Base-by-base conservation (phyloP, 2,329 filamentous ascomycete genomes). In the Ophiostoma tasmaniense region DNA sequence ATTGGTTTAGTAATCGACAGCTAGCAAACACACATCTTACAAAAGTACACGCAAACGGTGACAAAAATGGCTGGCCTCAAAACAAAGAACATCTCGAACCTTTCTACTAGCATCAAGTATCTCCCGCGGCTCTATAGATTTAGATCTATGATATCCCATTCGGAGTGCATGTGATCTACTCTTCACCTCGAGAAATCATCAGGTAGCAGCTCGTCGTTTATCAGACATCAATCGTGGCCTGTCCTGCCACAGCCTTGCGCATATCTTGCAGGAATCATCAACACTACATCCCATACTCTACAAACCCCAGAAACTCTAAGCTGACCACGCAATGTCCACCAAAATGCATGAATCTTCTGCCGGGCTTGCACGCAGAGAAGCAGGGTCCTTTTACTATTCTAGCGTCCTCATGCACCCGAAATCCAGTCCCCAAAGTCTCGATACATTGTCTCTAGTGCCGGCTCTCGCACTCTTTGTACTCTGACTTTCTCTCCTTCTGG, bases 331-430 rank as follows among this genome's bases (percentile, higher is more conserved):
- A 39, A 8, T 33, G 5, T 33, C 8, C 33, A 1, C 33, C 33
- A 5, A 33, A 33, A 4, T 33, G 33, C 33, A 33, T 33, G 33
- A 33, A 6, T 33, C 33, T 33, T 39, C 13, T 13, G 37, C 37
- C 50, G 22, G 7, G n/a, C 50, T 55, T 25, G 13, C 6, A 55
- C 22, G 8, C 50, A 55, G 50, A 22, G 50, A 55, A 3, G n/a
- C 50, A 55, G 50, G 50, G 50, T 55, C 50, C 42, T 45, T 55
- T 55, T 55, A 8, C n/a, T 55, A 55, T 55, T 55, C 50, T 55
- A 55, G 50, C 50, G 50, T 55, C 50, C 50, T 55, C 50, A 28
- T 11, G 50, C 22, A 55, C 50, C 50, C 50, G 50, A 55, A 4
- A 33, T 33, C 5, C 33, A 33, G 6, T 6, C 33, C 33, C 1